These are phyloP conservation scores for Balamuthia mandrillaris DNA, from an alignment of 208 protist genomes.

Conservation along the genomic window DNA sequence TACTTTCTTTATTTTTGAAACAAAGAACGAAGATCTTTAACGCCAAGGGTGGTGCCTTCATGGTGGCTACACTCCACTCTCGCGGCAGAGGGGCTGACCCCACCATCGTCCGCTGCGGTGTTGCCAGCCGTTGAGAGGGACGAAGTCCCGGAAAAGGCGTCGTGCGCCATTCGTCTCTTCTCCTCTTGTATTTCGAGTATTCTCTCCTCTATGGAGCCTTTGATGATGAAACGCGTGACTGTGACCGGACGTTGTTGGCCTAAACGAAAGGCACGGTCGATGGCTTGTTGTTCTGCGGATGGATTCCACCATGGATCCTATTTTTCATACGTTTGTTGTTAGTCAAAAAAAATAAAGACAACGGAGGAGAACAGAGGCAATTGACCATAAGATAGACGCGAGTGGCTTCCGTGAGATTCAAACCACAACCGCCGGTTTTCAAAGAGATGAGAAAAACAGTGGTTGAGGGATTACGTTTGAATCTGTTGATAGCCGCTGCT, in stretches of 20 bases:
- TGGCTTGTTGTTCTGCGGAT: conserved; percentile 32
- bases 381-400: not conserved
- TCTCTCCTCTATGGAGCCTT: conserved; percentile 23
- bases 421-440: conserved; percentile 25
- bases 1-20: conserved; percentile 27
- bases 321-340: not conserved
- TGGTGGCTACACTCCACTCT: no score
- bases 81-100: not conserved
- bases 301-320: conserved; percentile 42
- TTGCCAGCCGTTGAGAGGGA: no score
- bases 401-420: conserved; percentile 22
- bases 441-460: conserved; percentile 31
- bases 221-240: conserved; percentile 31
- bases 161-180: conserved; percentile 6
- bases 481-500: not conserved
- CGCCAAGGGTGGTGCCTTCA: no score
- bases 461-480: not conserved
- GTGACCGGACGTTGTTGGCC: conserved; percentile 27
- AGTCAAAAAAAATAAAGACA: not conserved
- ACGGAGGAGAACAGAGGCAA: no score
- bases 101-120: not conserved
- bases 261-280: conserved; percentile 11
- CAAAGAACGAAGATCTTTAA: conserved; percentile 11
- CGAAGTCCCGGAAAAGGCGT: conserved; percentile 6
- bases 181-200: conserved; percentile 30